Conservation (phyloP, 2,329 filamentous ascomycete species). For the Mycosphaerelloides madeirae region DNA sequence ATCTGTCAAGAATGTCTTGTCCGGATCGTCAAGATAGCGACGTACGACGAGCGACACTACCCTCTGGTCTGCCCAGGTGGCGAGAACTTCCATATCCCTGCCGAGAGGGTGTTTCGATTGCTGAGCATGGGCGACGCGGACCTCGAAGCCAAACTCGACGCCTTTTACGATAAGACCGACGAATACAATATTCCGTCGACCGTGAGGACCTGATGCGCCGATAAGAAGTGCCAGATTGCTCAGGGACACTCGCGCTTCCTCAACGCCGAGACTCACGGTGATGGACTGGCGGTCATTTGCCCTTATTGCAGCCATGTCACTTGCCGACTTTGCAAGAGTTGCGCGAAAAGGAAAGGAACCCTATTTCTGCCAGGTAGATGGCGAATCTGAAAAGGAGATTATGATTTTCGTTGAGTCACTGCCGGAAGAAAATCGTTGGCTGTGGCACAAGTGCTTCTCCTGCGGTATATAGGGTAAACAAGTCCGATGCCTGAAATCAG, state of each 20-base stretch:
- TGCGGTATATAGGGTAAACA: no score
- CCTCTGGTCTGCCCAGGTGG: neutral
- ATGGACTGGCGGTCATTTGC: no score
- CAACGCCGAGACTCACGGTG: neutral
- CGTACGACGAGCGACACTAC: neutral
- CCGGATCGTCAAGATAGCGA: neutral
- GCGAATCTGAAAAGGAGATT: neutral
- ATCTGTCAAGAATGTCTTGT: neutral
- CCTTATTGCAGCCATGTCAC: no score
- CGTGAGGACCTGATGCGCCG: neutral
- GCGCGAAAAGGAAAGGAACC: no score
- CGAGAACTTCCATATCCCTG: neutral
- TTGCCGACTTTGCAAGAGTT: no score
- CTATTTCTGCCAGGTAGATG: no score
- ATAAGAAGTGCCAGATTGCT: neutral
- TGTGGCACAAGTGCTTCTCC: neutral
- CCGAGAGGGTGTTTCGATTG: neutral
- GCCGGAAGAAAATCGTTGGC: slow-evolving; percentile 1
- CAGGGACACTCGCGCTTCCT: neutral
- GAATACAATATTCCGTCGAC: neutral
- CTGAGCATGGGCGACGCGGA: neutral
- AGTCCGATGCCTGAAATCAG: no score
- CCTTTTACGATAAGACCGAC: neutral
- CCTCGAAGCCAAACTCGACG: neutral
- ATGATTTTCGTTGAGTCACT: neutral